phyloP scores from a whole-genome alignment of 2,329 filamentous ascomycete genomes.

The Colletotrichum graminicola region DNA sequence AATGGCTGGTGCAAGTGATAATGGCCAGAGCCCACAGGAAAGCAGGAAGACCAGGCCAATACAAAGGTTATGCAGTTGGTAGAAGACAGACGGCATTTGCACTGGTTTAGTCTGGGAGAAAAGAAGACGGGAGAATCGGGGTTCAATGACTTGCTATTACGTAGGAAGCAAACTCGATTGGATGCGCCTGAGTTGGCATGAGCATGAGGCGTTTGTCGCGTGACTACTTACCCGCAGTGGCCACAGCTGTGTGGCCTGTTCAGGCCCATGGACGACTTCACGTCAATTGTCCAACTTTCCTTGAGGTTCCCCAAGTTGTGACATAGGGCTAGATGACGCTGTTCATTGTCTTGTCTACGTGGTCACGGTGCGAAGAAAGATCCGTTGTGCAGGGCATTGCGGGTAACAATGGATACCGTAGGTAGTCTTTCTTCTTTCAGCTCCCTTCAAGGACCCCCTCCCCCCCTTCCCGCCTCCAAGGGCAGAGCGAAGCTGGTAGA shows the following conservation, averaged over 20 bases:
- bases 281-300: slow-evolving; percentile 25
- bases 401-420: slow-evolving; percentile 29
- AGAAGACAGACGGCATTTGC: slow-evolving; percentile 23
- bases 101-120: slow-evolving; percentile 8
- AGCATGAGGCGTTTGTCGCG: slow-evolving; percentile 40
- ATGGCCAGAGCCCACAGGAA: slow-evolving; percentile 1
- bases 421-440: not conserved
- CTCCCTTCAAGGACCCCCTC: not conserved
- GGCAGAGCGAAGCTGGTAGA: not conserved
- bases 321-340: slow-evolving; percentile 12
- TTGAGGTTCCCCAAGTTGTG: slow-evolving; percentile 7
- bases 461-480: not conserved
- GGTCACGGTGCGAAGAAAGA: not conserved
- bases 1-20: slow-evolving; percentile 8
- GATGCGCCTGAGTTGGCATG: slow-evolving; percentile 16
- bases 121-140: slow-evolving; percentile 9
- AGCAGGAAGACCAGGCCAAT: slow-evolving; percentile 3
- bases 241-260: slow-evolving; percentile 36
- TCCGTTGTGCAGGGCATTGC: not conserved
- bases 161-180: slow-evolving; percentile 20
- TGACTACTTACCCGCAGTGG: slow-evolving; percentile 34
- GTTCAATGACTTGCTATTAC: slow-evolving; percentile 20
- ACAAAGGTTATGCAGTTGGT: slow-evolving; percentile 19
- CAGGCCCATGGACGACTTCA: slow-evolving; percentile 7
- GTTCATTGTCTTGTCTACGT: not conserved